Percentiles rank a stretch among this genome's conserved stretches.
These are phyloP conservation scores for Hericium coralloides DNA, from an alignment of 768 basidiomycete species.

Conservation along the genomic window DNA sequence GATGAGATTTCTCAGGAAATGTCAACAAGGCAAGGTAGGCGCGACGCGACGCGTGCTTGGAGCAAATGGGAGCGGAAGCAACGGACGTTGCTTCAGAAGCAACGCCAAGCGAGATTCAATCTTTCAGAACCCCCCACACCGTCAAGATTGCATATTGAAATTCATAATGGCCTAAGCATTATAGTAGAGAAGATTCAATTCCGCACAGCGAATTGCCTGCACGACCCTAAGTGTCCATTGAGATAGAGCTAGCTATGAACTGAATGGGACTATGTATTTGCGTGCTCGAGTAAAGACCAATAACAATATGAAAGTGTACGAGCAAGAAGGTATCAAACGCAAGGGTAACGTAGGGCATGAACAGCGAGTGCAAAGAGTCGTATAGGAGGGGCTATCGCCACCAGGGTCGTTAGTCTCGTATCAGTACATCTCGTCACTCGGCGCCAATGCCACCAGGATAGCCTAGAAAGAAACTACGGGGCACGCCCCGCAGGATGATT, in stretches of 20 bases:
- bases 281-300: neutral
- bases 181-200: neutral
- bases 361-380: conserved; percentile 15
- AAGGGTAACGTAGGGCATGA: conserved; percentile 13
- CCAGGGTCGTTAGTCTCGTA: conserved; percentile 37
- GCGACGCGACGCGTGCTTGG: too few species aligned
- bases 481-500: conserved; percentile 7
- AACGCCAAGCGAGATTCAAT: too few species aligned
- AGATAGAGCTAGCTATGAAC: neutral
- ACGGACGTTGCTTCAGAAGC: too few species aligned
- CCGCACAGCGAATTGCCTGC: neutral
- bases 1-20: too few species aligned
- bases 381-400: conserved; percentile 27
- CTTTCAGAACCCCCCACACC: too few species aligned
- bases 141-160: too few species aligned
- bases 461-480: conserved; percentile 7
- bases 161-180: too few species aligned
- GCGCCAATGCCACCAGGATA: conserved; percentile 7
- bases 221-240: neutral
- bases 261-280: neutral
- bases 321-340: conserved; percentile 7
- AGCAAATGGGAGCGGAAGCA: too few species aligned
- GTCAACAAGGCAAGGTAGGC: too few species aligned
- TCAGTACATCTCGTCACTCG: conserved; percentile 17
- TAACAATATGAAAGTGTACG: conserved; percentile 4